Evolutionary conservation across 2,329 filamentous ascomycete species (phyloP).

Genomic region (Aspergillus thermomutatus): DNA sequence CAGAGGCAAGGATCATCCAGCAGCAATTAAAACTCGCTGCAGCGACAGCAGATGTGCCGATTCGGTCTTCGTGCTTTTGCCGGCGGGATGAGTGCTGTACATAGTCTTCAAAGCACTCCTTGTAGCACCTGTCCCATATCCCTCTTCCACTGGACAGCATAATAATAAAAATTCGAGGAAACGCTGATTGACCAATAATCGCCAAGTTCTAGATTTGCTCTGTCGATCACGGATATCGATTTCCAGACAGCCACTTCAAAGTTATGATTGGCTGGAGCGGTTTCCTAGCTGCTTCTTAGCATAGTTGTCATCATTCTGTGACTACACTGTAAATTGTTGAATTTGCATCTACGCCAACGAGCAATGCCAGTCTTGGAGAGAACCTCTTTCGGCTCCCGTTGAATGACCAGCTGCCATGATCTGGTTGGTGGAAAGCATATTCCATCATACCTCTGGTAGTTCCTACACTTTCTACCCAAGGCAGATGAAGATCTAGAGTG

Average conservation of each 20-base stretch:
- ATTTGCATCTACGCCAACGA: too few species aligned
- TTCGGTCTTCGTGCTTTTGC: slow-evolving; percentile 60
- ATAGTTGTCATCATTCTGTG: background rate
- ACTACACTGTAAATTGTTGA: too few species aligned
- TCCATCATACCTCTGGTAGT: background rate
- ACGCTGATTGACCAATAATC: too few species aligned
- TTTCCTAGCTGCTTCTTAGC: background rate
- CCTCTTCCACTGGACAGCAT: too few species aligned
- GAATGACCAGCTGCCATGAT: too few species aligned
- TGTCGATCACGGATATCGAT: background rate
- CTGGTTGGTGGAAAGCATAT: background rate
- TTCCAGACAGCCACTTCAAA: background rate
- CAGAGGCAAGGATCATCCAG: slow-evolving; percentile 48
- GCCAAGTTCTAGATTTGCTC: background rate
- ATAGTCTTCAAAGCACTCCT: background rate
- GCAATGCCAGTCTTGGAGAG: too few species aligned
- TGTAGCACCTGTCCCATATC: background rate
- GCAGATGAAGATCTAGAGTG: background rate
- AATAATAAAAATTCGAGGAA: too few species aligned
- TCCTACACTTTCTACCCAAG: too few species aligned
- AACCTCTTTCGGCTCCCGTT: too few species aligned
- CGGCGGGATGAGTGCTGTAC: slow-evolving; percentile 20
- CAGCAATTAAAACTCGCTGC: slow-evolving; percentile 52
- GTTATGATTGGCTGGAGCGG: background rate
- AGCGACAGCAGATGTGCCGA: slow-evolving; percentile 57